These are phyloP conservation scores for Fusarium armeniacum DNA, from an alignment of 2,329 filamentous ascomycete genomes.

Conservation along the genomic window DNA sequence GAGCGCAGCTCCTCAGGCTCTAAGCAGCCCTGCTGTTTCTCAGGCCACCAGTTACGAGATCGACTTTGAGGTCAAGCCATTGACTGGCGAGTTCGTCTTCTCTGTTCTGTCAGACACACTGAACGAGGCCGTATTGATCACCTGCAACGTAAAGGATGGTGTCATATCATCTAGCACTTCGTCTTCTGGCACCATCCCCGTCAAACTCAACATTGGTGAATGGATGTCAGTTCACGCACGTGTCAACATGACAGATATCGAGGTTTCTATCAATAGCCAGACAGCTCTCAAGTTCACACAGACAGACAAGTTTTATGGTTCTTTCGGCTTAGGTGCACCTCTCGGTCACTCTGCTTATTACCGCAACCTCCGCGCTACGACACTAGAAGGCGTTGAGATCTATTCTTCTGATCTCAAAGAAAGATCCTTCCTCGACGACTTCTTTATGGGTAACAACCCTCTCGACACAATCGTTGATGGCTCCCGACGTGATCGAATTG, in stretches of 20 bases:
- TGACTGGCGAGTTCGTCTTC: not conserved
- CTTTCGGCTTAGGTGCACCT: not conserved
- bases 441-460: not conserved
- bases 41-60: not conserved
- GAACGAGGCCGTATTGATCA: not conserved
- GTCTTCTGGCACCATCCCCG: fast-evolving
- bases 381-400: not conserved
- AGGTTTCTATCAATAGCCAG: not conserved
- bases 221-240: not conserved
- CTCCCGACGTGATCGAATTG: not conserved
- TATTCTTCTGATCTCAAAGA: not conserved
- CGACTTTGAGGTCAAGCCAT: not conserved
- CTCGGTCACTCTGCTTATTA: slow-evolving; percentile 2
- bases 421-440: not conserved
- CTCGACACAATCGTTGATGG: slow-evolving; percentile 1
- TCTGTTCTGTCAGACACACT: not conserved
- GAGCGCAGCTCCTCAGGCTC: not conserved
- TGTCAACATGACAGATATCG: slow-evolving; percentile 8
- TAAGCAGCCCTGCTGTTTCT: not conserved
- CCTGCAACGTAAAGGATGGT: not conserved
- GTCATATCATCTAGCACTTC: not conserved
- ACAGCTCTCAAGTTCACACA: not conserved
- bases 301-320: not conserved
- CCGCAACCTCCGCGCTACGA: not conserved
- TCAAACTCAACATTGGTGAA: not conserved